A percentile compares a stretch with the other conserved stretches of the same genome.
These are phyloP conservation scores for Lentinus polychrous DNA, from an alignment of 1,284 basidiomycete species.

Conservation along the genomic window DNA sequence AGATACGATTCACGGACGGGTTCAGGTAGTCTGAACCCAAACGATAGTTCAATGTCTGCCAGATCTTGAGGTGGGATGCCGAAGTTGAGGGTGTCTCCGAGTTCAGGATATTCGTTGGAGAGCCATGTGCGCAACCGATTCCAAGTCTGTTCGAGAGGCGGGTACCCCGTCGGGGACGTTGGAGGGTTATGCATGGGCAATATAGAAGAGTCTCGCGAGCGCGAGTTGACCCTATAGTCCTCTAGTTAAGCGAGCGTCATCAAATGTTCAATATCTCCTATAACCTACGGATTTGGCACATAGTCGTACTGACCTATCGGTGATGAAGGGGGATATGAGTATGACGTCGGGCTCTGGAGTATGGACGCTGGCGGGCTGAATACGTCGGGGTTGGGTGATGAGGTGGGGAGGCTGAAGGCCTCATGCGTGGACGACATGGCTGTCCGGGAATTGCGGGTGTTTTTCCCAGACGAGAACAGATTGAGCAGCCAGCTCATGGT, in stretches of 20 bases:
- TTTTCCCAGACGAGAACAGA: slow-evolving; percentile 46
- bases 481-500: slow-evolving; percentile 66
- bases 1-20: slow-evolving; percentile 82
- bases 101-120: slow-evolving; percentile 77
- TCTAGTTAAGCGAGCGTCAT: slow-evolving; percentile 14
- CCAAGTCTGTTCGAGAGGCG: slow-evolving; percentile 75
- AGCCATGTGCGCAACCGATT: slow-evolving; percentile 73
- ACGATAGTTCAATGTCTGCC: slow-evolving; percentile 70
- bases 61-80: slow-evolving; percentile 74
- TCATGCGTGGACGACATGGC: slow-evolving; percentile 68
- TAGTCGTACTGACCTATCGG: slow-evolving; percentile 46
- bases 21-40: slow-evolving; percentile 74
- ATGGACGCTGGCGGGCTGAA: slow-evolving; percentile 46
- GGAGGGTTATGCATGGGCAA: slow-evolving; percentile 55
- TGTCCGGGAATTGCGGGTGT: slow-evolving; percentile 46
- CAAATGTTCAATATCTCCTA: slow-evolving; percentile 9
- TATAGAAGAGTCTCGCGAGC: slow-evolving; percentile 48
- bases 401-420: slow-evolving; percentile 71
- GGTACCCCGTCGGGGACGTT: slow-evolving; percentile 47
- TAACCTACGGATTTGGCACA: slow-evolving; percentile 51
- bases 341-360: slow-evolving; percentile 40
- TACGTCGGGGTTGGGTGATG: slow-evolving; percentile 57
- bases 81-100: slow-evolving; percentile 86
- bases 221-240: slow-evolving; percentile 13
- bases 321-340: slow-evolving; percentile 70